Evolutionary conservation across 768 basidiomycete species (phyloP).

Genomic region (Terana coerulea): DNA sequence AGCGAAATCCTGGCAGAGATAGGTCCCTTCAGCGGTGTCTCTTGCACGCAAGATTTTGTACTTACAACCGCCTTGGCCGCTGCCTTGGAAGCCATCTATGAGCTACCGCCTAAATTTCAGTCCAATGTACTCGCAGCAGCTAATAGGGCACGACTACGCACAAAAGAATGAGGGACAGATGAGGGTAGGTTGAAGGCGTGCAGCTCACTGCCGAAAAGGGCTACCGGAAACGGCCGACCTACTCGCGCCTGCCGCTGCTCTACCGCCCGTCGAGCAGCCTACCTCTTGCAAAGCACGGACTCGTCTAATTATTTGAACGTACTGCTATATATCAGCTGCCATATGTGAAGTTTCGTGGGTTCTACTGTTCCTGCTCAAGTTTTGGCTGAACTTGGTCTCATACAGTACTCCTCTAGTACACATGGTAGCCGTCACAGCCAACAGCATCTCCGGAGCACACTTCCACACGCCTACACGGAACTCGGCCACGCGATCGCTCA

Average conservation of each 20-base stretch:
- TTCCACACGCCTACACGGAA: too few species aligned
- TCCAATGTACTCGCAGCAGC: background rate
- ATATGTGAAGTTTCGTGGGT: too few species aligned
- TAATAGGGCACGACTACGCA: background rate
- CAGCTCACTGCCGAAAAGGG: constrained; percentile 12
- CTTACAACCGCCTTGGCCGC: constrained; percentile 56
- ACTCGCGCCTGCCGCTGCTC: constrained; percentile 3
- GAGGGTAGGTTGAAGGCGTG: constrained; percentile 7
- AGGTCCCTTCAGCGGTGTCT: background rate
- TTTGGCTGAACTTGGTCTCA: too few species aligned
- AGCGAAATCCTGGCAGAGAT: constrained; percentile 64
- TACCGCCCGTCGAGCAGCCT: too few species aligned
- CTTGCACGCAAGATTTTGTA: constrained; percentile 2
- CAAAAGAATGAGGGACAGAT: constrained; percentile 9
- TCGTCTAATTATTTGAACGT: too few species aligned
- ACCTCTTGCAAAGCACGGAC: too few species aligned
- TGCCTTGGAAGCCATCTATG: constrained; percentile 68
- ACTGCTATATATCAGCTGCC: too few species aligned
- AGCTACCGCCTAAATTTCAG: constrained; percentile 1
- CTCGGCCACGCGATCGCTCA: too few species aligned
- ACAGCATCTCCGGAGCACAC: too few species aligned
- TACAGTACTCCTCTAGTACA: too few species aligned
- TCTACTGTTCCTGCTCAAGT: too few species aligned
- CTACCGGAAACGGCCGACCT: constrained; percentile 13
- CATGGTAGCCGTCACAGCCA: too few species aligned